Base-by-base conservation (phyloP, 192 early-diverging fungal genomes). In the Coemansia umbellata region DNA sequence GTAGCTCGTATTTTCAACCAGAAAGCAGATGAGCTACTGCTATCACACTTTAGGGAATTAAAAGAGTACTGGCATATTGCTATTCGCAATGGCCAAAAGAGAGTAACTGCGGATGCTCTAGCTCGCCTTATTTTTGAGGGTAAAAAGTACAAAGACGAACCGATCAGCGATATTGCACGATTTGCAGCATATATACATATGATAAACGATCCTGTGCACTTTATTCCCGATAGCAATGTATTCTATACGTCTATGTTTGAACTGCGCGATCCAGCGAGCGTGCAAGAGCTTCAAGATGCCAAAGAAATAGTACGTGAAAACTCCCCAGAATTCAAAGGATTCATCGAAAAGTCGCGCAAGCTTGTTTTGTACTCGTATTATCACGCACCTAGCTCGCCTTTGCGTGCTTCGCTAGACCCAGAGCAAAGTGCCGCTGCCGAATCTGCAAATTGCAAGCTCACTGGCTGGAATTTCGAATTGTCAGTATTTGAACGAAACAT, bases 101-200 rank as follows among this genome's bases (percentile, higher is more conserved):
- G 31, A 3, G 74, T 78, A 7, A 78, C 68, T 4, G 56, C 63
- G 4, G 62, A 69, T 28, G 48, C 48, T 18, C 60, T 71, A 43
- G 68, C 74, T 1, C 54, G 61, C 39, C 63, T 68, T 5, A 71
- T 70, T 22, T 78, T 69, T 41, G 55, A 51, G 32, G 32, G 19
- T 14, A 14, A 33, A 7, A 24, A 51, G 18, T 10, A 9, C 40
- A 13, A 15, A 8, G 49, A 27, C 23, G 26, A 54, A 33, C 32
- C 36, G 9, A 19, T 53, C 5, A 49, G 40, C 53, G 37, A 66
- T 15, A 31, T 35, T 1, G 71, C 57, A 31, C 50, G 79, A 7
- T 81, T 87, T 48, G 82, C 84, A 1, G 80, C 82, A 0, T 83
- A 86, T 56, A 53, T 82, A 21, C 81, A 79, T 41, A 30, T 87